Evolutionary conservation across 2,329 filamentous ascomycete species (phyloP).

Genomic region (Gyromitra esculenta): DNA sequence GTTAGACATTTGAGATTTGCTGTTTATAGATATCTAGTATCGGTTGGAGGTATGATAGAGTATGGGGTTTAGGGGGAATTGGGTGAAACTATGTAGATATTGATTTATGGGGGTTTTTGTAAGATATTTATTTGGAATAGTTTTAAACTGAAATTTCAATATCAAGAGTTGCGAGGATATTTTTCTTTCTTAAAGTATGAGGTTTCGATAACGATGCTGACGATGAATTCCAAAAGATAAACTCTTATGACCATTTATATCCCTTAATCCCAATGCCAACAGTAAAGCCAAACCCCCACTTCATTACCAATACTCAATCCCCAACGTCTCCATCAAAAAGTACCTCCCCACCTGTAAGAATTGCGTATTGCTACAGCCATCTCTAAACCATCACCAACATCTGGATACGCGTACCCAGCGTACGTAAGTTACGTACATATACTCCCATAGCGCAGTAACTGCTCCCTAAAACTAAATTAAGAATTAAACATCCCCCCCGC

Average conservation of each 20-base stretch:
- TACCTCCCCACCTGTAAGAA: neutral
- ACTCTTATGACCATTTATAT: neutral
- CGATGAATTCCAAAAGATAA: neutral
- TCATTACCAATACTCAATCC: neutral
- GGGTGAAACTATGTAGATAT: neutral
- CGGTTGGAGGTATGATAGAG: neutral
- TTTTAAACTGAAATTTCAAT: neutral
- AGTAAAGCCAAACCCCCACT: neutral
- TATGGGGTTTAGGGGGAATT: neutral
- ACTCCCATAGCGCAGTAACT: neutral
- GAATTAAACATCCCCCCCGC: too few relatives aligned
- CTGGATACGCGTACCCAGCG: neutral
- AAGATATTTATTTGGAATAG: neutral
- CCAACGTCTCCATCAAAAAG: neutral
- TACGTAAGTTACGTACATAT: conserved; percentile 18
- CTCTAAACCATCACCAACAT: neutral
- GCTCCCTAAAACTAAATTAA: neutral
- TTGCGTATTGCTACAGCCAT: neutral
- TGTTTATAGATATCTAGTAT: neutral
- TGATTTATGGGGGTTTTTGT: neutral
- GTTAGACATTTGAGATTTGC: conserved; percentile 22
- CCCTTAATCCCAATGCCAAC: neutral
- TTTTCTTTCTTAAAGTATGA: neutral
- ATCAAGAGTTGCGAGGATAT: neutral
- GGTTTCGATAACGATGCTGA: neutral